Base-by-base conservation (phyloP, 75 land plant genomes). In the Cupressus sempervirens region DNA sequence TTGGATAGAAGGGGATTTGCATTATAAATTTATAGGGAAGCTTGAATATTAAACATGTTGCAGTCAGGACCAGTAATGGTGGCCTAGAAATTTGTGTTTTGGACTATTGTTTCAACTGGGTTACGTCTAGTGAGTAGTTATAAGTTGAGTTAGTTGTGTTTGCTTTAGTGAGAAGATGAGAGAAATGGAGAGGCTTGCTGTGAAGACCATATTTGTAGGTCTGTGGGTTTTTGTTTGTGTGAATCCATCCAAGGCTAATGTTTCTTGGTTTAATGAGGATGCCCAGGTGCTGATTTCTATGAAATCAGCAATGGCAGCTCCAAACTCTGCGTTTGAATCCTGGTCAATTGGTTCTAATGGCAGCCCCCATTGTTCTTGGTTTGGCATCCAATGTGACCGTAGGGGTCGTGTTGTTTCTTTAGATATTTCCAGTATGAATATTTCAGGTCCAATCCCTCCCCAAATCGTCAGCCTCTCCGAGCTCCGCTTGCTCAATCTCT, bases 241-340 rank as follows among this genome's bases (percentile, higher is more conserved):
- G 67, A 26, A 90, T 85, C 65, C 93, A 92, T 43, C 87, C 92
- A 53, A 58, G 84, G 62, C 88, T 91, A 16, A 92, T 90, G 84
- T 34, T 56, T 29, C 56, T 92, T 41, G 74, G 87, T 36, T 89
- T 91, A 85, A 89, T 89, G 40, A 90, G 91, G 52, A 91, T 92
- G 56, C 80, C 52, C 2, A 87, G 89, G 88, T 72, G 74, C 26
- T 79, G 29, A 79, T 43, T 43, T 79, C 79, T 56, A 43, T 41
- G 34, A 29, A 40, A 45, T 83, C 86, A 5, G 84, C 88, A 9
- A 35, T 23, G 41, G 81, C 16, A 0, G 56, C 83, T 36, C 41
- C 70, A 54, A 43, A 10, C 73, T 86, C 62, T 43, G 38, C 30
- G 9, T 40, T 32, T 54, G 83, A 14, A 46, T 79, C 53, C 68